These are phyloP conservation scores for Miscanthus lutarioriparius DNA, from an alignment of 176 grass and related monocot species.

Conservation along the genomic window DNA sequence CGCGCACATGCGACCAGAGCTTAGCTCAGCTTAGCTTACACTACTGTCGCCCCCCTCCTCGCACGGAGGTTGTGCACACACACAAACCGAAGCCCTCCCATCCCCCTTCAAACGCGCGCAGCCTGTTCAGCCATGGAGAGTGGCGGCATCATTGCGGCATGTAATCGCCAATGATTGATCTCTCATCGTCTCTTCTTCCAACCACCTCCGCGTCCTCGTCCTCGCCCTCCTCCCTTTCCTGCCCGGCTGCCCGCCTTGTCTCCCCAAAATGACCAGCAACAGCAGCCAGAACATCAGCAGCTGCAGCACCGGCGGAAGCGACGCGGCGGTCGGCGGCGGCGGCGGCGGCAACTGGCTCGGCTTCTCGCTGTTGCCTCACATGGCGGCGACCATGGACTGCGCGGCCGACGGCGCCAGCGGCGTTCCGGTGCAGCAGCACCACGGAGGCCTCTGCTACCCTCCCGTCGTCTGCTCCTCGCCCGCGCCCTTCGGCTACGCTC, in stretches of 20 bases:
- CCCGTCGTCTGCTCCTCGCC: slow-evolving; percentile 40
- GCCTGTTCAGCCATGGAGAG: slow-evolving; percentile 40
- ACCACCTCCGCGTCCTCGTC: slow-evolving; percentile 1
- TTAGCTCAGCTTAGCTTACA: neutral
- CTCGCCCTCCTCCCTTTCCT: neutral
- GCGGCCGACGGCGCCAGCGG: slow-evolving; percentile 7
- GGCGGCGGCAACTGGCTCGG: slow-evolving; percentile 73
- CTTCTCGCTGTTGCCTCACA: slow-evolving; percentile 82
- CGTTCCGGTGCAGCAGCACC: slow-evolving; percentile 40
- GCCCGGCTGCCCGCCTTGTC: neutral
- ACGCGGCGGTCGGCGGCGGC: slow-evolving; percentile 34
- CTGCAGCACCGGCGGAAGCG: slow-evolving; percentile 42
- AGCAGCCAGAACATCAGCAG: slow-evolving; percentile 46
- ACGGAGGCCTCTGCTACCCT: slow-evolving; percentile 48
- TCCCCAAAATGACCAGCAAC: slow-evolving; percentile 58
- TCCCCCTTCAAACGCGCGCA: slow-evolving; percentile 45
- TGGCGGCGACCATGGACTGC: slow-evolving; percentile 52
- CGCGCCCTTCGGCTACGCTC: slow-evolving; percentile 38
- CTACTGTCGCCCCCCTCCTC: neutral
- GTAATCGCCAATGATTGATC: slow-evolving; percentile 92
- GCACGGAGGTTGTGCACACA: neutral
- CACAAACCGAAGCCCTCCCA: slow-evolving; percentile 44
- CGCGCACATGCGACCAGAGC: neutral
- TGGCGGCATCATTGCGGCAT: slow-evolving; percentile 70
- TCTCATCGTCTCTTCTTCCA: slow-evolving; percentile 44